These are phyloP conservation scores for Globisporangium parvum DNA, from an alignment of 352 stramenopile species.

Conservation along the genomic window DNA sequence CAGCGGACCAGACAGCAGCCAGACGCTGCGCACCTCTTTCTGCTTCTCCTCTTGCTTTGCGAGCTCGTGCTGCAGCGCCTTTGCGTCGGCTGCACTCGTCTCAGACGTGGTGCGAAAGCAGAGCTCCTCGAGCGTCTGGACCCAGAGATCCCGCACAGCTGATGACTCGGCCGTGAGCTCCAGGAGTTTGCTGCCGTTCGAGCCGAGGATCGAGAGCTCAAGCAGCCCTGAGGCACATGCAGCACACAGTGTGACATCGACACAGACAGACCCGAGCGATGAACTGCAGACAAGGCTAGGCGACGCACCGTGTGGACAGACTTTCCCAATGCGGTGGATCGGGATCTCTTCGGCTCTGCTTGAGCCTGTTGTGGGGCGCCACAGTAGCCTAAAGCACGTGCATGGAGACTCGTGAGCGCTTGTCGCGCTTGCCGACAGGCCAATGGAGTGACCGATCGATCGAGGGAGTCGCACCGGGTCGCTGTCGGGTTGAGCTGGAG, in stretches of 20 bases:
- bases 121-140: conserved; percentile 64
- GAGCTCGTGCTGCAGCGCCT: conserved; percentile 41
- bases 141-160: conserved; percentile 50
- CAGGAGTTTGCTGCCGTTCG: conserved; percentile 57
- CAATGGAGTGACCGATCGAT: too few species aligned
- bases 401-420: too few species aligned
- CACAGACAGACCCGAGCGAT: too few species aligned
- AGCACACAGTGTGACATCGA: neutral
- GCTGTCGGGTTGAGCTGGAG: conserved; percentile 48
- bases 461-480: conserved; percentile 38
- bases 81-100: conserved; percentile 22
- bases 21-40: conserved; percentile 29
- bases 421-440: too few species aligned
- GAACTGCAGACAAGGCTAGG: neutral
- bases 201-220: conserved; percentile 44
- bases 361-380: conserved; percentile 33
- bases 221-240: conserved; percentile 19
- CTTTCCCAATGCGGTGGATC: conserved; percentile 45
- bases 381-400: conserved; percentile 25
- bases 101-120: conserved; percentile 15
- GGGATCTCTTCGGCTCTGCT: conserved; percentile 43
- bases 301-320: conserved; percentile 43
- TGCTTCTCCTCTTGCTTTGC: conserved; percentile 55
- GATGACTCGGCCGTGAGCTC: conserved; percentile 41
- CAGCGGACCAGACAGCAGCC: neutral